Percentiles rank a stretch among this genome's conserved stretches.
Evolutionary conservation across 129 eudicot species (phyloP).

Genomic region (Helichrysum umbraculigerum): DNA sequence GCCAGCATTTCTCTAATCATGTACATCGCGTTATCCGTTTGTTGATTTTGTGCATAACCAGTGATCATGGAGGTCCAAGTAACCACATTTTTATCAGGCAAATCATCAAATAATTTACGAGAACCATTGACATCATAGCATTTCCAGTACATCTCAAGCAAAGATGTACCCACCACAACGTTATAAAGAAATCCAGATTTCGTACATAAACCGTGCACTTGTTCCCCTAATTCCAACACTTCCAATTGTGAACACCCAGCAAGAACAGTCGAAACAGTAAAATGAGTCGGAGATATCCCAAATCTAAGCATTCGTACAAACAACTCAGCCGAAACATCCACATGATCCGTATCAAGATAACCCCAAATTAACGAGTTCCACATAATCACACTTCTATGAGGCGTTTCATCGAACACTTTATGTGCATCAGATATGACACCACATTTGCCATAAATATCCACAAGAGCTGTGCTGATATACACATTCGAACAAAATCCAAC

Average conservation of each 20-base stretch:
- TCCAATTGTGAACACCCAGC: conserved; percentile 49
- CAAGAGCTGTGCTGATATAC: conserved; percentile 49
- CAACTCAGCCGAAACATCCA: conserved; percentile 26
- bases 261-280: conserved; percentile 43
- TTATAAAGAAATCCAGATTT: conserved; percentile 42
- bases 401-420: conserved; percentile 61
- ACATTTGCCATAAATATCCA: conserved; percentile 57
- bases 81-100: conserved; percentile 46
- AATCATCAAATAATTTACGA: conserved; percentile 41
- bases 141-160: conserved; percentile 64
- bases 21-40: conserved; percentile 41
- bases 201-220: conserved; percentile 45
- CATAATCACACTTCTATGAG: conserved; percentile 48
- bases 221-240: conserved; percentile 40
- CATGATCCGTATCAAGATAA: conserved; percentile 31
- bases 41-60: conserved; percentile 45
- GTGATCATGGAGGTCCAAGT: conserved; percentile 59
- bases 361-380: conserved; percentile 68
- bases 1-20: conserved; percentile 54
- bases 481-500: conserved; percentile 52
- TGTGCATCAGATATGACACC: conserved; percentile 34
- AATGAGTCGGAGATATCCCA: conserved; percentile 37
- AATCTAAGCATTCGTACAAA: conserved; percentile 40
- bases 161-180: conserved; percentile 54
- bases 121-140: conserved; percentile 44